phyloP scores from a whole-genome alignment of 495 filamentous ascomycete genomes.

The Barbatosphaeria neglecta region DNA sequence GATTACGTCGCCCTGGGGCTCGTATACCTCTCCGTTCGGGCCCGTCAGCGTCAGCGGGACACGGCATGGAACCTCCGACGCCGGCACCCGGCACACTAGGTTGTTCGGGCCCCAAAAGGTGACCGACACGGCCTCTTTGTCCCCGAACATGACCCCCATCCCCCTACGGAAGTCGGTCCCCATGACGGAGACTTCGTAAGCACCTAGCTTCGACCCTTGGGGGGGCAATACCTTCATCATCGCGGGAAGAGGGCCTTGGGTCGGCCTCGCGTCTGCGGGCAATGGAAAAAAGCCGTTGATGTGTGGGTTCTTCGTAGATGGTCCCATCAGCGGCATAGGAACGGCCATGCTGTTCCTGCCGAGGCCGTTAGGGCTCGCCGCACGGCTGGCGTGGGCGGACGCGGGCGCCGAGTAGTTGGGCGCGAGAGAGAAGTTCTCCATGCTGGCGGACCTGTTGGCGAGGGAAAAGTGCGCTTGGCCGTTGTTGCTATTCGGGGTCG shows the following conservation, averaged over 20 bases:
- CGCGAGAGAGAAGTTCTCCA: slow-evolving; percentile 44
- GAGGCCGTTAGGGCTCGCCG: slow-evolving; percentile 33
- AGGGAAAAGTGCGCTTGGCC: slow-evolving; percentile 37
- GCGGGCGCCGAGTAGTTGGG: slow-evolving; percentile 54
- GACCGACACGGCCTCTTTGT: slow-evolving; percentile 62
- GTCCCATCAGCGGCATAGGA: slow-evolving; percentile 27
- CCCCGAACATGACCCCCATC: slow-evolving; percentile 79
- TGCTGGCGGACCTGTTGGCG: slow-evolving; percentile 37
- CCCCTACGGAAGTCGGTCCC: slow-evolving; percentile 71
- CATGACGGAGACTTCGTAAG: slow-evolving; percentile 73
- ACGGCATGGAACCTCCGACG: slow-evolving; percentile 52
- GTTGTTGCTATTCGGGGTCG: slow-evolving; percentile 50
- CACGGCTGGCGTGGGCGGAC: slow-evolving; percentile 48
- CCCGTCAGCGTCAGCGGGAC: slow-evolving; percentile 71
- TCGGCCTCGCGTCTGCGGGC: slow-evolving; percentile 17
- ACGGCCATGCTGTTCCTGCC: slow-evolving; percentile 29
- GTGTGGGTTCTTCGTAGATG: slow-evolving; percentile 13
- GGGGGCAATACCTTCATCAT: slow-evolving; percentile 70
- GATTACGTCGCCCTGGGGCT: slow-evolving; percentile 20
- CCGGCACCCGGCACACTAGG: slow-evolving; percentile 75
- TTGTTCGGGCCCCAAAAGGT: slow-evolving; percentile 73
- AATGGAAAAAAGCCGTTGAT: slow-evolving; percentile 23
- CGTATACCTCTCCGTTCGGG: too few species aligned
- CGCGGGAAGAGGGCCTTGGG: slow-evolving; percentile 32
- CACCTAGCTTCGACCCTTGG: slow-evolving; percentile 70